Evolutionary conservation across 306 rosid species (phyloP).

Genomic region (Canavalia gladiata): DNA sequence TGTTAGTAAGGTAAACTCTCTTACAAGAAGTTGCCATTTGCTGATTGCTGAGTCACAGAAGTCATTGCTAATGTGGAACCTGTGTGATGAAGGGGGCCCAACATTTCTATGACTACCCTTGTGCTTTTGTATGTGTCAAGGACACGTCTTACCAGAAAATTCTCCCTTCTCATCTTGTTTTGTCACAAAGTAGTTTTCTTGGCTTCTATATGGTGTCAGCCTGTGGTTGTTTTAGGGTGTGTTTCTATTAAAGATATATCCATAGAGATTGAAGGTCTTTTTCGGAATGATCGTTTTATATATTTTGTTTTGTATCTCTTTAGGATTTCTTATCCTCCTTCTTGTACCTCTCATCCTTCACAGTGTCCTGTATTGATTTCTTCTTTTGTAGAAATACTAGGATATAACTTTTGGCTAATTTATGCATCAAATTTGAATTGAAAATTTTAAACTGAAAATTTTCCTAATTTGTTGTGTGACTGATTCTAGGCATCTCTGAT

Average conservation of each 20-base stretch:
- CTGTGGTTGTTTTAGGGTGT: neutral
- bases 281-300: neutral
- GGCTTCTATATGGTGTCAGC: constrained; percentile 21
- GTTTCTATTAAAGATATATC: constrained; percentile 16
- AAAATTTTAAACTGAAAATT: constrained; percentile 37
- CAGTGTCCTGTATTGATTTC: constrained; percentile 1
- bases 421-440: constrained; percentile 31
- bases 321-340: constrained; percentile 30
- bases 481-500: constrained; percentile 77
- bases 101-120: constrained; percentile 31
- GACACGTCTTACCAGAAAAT: constrained; percentile 17
- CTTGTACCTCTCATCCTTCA: constrained; percentile 27
- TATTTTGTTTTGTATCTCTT: constrained; percentile 34
- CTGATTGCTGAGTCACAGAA: constrained; percentile 9
- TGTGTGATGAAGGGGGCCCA: neutral
- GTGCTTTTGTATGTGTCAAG: constrained; percentile 9
- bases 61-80: constrained; percentile 22
- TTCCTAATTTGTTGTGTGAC: constrained; percentile 46
- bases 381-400: constrained; percentile 19
- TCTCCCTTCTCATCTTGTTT: neutral
- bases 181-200: constrained; percentile 35
- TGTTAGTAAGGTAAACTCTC: constrained; percentile 2
- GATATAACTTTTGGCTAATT: constrained; percentile 37
- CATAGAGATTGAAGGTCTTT: constrained; percentile 26
- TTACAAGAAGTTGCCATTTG: constrained; percentile 3